phyloP scores from a whole-genome alignment of 495 filamentous ascomycete species.

The Lasiosphaeria ovina region DNA sequence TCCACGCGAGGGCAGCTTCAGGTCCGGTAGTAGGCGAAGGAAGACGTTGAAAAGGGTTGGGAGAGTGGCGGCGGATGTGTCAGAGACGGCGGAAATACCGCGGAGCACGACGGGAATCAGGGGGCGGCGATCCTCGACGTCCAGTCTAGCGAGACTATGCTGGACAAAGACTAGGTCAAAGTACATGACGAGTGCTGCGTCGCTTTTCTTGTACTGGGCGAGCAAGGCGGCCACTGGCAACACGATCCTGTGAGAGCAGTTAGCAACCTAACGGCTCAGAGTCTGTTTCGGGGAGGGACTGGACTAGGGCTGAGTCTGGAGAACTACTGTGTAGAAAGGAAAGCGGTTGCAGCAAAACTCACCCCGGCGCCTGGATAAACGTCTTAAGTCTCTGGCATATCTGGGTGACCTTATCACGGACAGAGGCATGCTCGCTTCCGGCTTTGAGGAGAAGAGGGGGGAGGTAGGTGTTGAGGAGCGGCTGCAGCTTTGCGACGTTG shows the following conservation, averaged over 20 bases:
- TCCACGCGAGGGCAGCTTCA: constrained; percentile 71
- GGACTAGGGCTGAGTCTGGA: no score
- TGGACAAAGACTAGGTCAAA: constrained; percentile 89
- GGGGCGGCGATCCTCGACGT: constrained; percentile 45
- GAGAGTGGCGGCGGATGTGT: constrained; percentile 52
- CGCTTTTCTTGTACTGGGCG: constrained; percentile 81
- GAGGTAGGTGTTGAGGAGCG: constrained; percentile 75
- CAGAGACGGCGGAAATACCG: constrained; percentile 64
- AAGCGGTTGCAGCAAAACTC: constrained; percentile 12
- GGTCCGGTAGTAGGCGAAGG: constrained; percentile 67
- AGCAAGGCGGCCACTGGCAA: constrained; percentile 80
- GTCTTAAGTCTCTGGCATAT: constrained; percentile 65
- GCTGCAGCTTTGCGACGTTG: constrained; percentile 76
- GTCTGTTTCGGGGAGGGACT: no score
- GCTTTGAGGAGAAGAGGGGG: constrained; percentile 80
- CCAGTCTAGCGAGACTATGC: constrained; percentile 74
- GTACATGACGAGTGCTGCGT: constrained; percentile 72
- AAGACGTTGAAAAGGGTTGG: constrained; percentile 81
- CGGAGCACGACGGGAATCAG: constrained; percentile 70
- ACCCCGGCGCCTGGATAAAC: constrained; percentile 44
- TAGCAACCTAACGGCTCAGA: constrained; percentile 3
- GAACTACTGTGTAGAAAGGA: no score
- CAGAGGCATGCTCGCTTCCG: constrained; percentile 70
- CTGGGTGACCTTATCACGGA: constrained; percentile 76
- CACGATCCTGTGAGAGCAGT: constrained; percentile 52